A percentile compares a stretch with the other conserved stretches of the same genome.
These are phyloP conservation scores for Daldinia loculata DNA, from an alignment of 495 filamentous ascomycete genomes.

Conservation along the genomic window DNA sequence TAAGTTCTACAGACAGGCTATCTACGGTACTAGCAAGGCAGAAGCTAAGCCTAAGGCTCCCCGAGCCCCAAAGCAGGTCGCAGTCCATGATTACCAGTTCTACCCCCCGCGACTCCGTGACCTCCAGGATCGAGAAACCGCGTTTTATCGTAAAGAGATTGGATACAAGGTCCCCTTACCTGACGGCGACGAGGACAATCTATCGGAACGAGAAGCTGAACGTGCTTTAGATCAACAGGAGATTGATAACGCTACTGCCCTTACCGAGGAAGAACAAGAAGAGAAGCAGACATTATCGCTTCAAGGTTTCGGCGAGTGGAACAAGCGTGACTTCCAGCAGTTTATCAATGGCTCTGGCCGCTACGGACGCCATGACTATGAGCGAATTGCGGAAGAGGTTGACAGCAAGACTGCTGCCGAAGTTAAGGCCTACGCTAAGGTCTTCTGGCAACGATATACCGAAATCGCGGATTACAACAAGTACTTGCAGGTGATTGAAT, in stretches of 20 bases:
- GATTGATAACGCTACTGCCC: conserved; percentile 88
- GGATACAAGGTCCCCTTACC: conserved; percentile 87
- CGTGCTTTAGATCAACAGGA: conserved; percentile 86
- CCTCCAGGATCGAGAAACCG: conserved; percentile 95
- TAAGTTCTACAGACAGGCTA: conserved; percentile 94
- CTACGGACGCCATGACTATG: conserved; percentile 85
- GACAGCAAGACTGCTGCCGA: conserved; percentile 89
- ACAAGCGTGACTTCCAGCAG: conserved; percentile 96
- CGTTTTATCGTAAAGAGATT: conserved; percentile 94
- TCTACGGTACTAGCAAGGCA: conserved; percentile 75
- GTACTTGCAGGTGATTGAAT: conserved; percentile 84
- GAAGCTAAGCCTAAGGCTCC: conserved; percentile 96
- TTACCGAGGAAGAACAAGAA: conserved; percentile 89
- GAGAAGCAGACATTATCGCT: conserved; percentile 81
- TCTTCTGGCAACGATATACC: conserved; percentile 92
- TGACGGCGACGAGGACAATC: conserved; percentile 83
- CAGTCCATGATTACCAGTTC: conserved; percentile 97
- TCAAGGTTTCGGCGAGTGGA: conserved; percentile 93
- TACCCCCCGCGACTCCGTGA: conserved; percentile 83
- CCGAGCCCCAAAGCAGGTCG: conserved; percentile 89
- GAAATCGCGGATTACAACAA: conserved; percentile 90
- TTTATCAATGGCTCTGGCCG: conserved; percentile 95
- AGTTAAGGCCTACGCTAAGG: conserved; percentile 86
- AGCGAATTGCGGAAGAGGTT: conserved; percentile 85
- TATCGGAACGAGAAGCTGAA: conserved; percentile 86